These are phyloP conservation scores for Fusarium tupiense DNA, from an alignment of 2,329 filamentous ascomycete genomes.

Conservation along the genomic window DNA sequence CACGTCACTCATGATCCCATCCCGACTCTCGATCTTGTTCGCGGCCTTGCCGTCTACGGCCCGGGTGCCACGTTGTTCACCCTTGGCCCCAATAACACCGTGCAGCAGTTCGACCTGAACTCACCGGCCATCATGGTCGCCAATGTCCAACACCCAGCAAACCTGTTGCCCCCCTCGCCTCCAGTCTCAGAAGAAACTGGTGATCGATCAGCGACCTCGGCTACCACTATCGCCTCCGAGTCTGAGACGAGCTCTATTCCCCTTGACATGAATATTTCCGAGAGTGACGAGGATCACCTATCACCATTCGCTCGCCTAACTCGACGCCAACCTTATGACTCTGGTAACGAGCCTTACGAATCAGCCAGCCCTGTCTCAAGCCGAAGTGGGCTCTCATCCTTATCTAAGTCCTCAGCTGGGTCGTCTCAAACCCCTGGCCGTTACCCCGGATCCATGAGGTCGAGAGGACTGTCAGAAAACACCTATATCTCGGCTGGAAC, in stretches of 20 bases:
- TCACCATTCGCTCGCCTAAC: slow-evolving; percentile 80
- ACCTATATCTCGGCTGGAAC: slow-evolving; percentile 74
- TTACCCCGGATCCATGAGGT: slow-evolving; percentile 62
- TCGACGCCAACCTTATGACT: slow-evolving; percentile 70
- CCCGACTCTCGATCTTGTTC: slow-evolving; percentile 83
- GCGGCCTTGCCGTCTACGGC: slow-evolving; percentile 87
- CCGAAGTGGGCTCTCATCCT: slow-evolving; percentile 68
- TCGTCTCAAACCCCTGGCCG: slow-evolving; percentile 64
- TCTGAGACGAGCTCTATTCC: slow-evolving; percentile 65
- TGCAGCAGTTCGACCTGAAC: slow-evolving; percentile 96
- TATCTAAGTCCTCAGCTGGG: slow-evolving; percentile 64
- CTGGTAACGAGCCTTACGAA: slow-evolving; percentile 70
- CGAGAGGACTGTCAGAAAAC: slow-evolving; percentile 67
- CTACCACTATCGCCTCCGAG: slow-evolving; percentile 61
- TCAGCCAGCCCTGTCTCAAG: slow-evolving; percentile 74
- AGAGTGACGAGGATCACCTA: slow-evolving; percentile 80
- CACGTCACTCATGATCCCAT: slow-evolving; percentile 91
- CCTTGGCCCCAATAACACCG: slow-evolving; percentile 84
- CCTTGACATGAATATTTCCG: slow-evolving; percentile 69
- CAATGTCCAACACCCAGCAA: slow-evolving; percentile 86
- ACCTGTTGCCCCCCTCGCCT: slow-evolving; percentile 80
- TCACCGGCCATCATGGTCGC: slow-evolving; percentile 82
- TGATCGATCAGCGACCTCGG: slow-evolving; percentile 59
- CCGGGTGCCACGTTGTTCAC: slow-evolving; percentile 94
- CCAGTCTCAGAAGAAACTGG: slow-evolving; percentile 81